Conservation (phyloP, 129 eudicot genomes). For the Mikania micrantha region DNA sequence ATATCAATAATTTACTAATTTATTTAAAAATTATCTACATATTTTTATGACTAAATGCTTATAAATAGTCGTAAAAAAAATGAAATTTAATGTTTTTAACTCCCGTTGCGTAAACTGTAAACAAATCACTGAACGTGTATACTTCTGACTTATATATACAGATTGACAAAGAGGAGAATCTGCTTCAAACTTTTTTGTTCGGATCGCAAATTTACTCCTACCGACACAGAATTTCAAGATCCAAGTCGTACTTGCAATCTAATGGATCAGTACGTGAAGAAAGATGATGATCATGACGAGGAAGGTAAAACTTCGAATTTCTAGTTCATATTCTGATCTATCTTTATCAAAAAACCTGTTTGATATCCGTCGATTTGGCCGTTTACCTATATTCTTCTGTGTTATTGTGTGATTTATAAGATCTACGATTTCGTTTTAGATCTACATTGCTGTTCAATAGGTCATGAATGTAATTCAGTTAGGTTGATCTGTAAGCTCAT, state of each 20-base stretch:
- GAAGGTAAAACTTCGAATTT: constrained; percentile 42
- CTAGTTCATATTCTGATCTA: not conserved
- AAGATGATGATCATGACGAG: constrained; percentile 89
- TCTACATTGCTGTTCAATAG: constrained; percentile 17
- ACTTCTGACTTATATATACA: too few species aligned
- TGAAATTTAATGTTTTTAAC: too few species aligned
- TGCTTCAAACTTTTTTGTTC: constrained; percentile 16
- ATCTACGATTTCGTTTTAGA: constrained; percentile 4
- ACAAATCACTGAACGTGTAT: too few species aligned
- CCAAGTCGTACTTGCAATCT: constrained; percentile 14
- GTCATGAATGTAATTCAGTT: not conserved
- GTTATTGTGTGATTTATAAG: constrained; percentile 6
- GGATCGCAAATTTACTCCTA: constrained; percentile 7
- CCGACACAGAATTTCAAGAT: constrained; percentile 20
- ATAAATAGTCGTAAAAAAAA: too few species aligned
- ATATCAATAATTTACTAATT: too few species aligned
- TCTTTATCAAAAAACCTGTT: not conserved
- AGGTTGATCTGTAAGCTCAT: not conserved
- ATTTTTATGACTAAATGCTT: too few species aligned
- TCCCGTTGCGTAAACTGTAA: too few species aligned
- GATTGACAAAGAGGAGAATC: too few species aligned
- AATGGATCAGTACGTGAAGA: constrained; percentile 79
- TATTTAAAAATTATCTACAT: too few species aligned
- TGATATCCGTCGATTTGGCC: not conserved
- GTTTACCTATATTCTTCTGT: not conserved